phyloP scores from a whole-genome alignment of 257 asterid genomes.

The Plectranthus barbatus region DNA sequence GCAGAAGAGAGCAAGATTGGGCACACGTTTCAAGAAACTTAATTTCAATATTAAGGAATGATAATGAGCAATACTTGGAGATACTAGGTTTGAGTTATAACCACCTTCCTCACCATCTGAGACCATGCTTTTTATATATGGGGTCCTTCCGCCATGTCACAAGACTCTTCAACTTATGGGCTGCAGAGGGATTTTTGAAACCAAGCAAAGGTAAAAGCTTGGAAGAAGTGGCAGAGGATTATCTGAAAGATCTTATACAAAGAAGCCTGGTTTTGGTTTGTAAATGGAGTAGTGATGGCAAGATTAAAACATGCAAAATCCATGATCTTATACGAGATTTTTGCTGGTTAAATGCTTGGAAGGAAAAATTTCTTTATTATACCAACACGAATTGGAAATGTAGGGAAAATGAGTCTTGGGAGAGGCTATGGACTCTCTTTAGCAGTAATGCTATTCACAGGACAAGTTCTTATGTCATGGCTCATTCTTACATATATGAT shows the following conservation, averaged over 20 bases:
- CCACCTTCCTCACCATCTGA: conserved; percentile 1
- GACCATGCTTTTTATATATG: no score
- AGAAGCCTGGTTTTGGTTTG: neutral
- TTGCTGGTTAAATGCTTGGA: neutral
- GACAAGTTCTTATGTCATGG: neutral
- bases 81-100: conserved; percentile 14
- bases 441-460: neutral
- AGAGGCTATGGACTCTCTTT: neutral
- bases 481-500: neutral
- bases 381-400: no score
- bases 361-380: neutral
- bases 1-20: neutral
- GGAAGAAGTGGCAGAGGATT: neutral
- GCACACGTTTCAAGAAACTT: neutral
- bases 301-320: neutral
- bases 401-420: neutral
- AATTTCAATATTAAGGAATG: neutral
- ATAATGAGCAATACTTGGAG: neutral
- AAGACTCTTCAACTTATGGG: neutral
- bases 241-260: neutral
- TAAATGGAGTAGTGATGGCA: neutral
- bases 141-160: no score
- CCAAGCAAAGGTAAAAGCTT: neutral
- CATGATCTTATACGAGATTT: neutral
- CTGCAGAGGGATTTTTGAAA: neutral